A percentile compares a stretch with the other conserved stretches of the same genome.
These are phyloP conservation scores for Diaporthe humulicola DNA, from an alignment of 2,329 filamentous ascomycete species.

Conservation along the genomic window DNA sequence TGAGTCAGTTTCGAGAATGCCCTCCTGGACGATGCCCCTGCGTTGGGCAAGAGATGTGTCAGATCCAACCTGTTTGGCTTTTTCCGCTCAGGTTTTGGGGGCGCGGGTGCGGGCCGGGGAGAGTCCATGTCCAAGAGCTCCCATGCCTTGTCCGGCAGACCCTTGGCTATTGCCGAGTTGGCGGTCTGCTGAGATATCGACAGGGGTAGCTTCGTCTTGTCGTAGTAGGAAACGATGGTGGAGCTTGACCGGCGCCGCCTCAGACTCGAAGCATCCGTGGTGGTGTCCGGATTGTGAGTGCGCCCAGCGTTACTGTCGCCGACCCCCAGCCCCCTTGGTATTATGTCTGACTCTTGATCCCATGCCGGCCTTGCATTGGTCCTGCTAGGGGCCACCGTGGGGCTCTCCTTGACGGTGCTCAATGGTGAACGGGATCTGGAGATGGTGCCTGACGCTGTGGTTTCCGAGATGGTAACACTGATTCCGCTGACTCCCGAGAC, in stretches of 20 bases:
- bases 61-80: conserved; percentile 65
- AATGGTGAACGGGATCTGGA: conserved; percentile 24
- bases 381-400: conserved; percentile 42
- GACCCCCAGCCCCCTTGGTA: conserved; percentile 51
- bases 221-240: conserved; percentile 70
- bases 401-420: conserved; percentile 41
- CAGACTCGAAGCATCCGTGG: conserved; percentile 59
- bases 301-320: conserved; percentile 44
- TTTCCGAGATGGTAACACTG: conserved; percentile 60
- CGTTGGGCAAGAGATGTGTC: conserved; percentile 56
- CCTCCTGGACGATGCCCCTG: conserved; percentile 44
- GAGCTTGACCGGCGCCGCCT: conserved; percentile 66
- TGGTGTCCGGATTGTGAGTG: conserved; percentile 43
- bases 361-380: conserved; percentile 48
- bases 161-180: conserved; percentile 70
- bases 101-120: conserved; percentile 46
- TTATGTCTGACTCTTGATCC: conserved; percentile 62
- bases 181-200: conserved; percentile 72
- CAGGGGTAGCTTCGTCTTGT: conserved; percentile 67
- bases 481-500: conserved; percentile 59
- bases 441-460: conserved; percentile 49
- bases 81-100: conserved; percentile 55
- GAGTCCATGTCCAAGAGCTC: conserved; percentile 60
- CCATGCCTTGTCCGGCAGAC: conserved; percentile 62
- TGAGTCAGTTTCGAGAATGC: conserved; percentile 38